phyloP scores from a whole-genome alignment of 352 stramenopile species.

The Blastocystis sp. region DNA sequence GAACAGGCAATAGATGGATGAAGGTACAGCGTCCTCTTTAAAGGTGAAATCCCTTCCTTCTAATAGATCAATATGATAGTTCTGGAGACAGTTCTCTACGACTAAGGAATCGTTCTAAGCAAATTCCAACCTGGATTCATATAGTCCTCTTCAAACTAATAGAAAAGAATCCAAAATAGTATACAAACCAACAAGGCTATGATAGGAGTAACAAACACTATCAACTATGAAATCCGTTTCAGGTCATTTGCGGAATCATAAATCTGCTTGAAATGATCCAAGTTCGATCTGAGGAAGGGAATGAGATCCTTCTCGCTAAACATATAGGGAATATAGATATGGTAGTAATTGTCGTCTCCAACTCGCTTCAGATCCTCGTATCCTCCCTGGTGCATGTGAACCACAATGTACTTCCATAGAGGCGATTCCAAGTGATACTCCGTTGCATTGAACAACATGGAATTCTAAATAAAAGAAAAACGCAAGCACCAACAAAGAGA shows the following conservation, averaged over 20 bases:
- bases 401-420: conserved; percentile 12
- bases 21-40: neutral
- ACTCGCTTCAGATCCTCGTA: neutral
- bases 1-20: neutral
- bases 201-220: too few species aligned
- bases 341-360: neutral
- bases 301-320: conserved; percentile 4
- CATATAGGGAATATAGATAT: conserved; percentile 47
- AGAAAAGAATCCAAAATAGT: too few species aligned
- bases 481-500: neutral
- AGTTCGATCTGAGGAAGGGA: neutral
- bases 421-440: conserved; percentile 49
- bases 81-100: neutral
- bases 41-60: conserved; percentile 17
- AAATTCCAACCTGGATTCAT: neutral
- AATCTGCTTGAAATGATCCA: neutral
- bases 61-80: neutral
- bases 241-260: too few species aligned
- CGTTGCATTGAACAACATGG: neutral
- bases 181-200: neutral
- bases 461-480: neutral
- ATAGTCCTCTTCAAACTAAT: too few species aligned
- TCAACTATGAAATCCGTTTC: conserved; percentile 19
- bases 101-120: neutral
- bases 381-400: conserved; percentile 34